A percentile compares a stretch with the other conserved stretches of the same genome.
Conservation (phyloP, 2,329 filamentous ascomycete genomes). For the Nemania sp. region DNA sequence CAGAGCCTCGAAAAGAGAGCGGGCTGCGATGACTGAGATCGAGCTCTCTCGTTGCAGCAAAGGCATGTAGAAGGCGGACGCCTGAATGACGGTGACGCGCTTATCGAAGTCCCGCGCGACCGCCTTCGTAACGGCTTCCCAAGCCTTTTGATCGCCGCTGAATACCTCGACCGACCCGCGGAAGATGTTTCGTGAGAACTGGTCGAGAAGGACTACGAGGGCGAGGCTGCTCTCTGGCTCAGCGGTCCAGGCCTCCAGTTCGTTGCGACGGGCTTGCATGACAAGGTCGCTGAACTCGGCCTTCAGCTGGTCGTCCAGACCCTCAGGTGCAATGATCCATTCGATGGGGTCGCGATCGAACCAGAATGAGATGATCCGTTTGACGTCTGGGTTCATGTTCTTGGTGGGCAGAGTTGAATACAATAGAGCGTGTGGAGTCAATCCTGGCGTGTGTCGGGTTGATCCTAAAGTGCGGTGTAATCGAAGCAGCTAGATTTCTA, state of each 20-base stretch:
- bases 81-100: slow-evolving; percentile 27
- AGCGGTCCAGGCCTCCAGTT: slow-evolving; percentile 18
- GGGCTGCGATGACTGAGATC: slow-evolving; percentile 29
- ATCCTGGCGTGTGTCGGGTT: slow-evolving; percentile 4
- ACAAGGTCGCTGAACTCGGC: slow-evolving; percentile 15
- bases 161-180: slow-evolving; percentile 28
- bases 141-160: slow-evolving; percentile 24
- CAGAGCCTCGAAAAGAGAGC: slow-evolving; percentile 27
- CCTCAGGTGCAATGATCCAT: slow-evolving; percentile 36
- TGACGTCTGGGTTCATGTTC: slow-evolving; percentile 28
- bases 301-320: slow-evolving; percentile 20
- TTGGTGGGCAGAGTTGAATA: slow-evolving; percentile 11
- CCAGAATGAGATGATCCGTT: slow-evolving; percentile 38
- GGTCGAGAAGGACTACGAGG: slow-evolving; percentile 36
- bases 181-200: slow-evolving; percentile 37
- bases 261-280: not conserved
- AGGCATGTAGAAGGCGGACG: slow-evolving; percentile 36
- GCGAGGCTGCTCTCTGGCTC: slow-evolving; percentile 30
- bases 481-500: slow-evolving; percentile 4
- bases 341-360: slow-evolving; percentile 37
- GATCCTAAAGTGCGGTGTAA: slow-evolving; percentile 2
- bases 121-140: slow-evolving; percentile 10
- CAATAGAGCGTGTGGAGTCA: not conserved
- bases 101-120: slow-evolving; percentile 34
- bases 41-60: slow-evolving; percentile 30